phyloP scores from a whole-genome alignment of 495 filamentous ascomycete species.

The Neurospora sp. region DNA sequence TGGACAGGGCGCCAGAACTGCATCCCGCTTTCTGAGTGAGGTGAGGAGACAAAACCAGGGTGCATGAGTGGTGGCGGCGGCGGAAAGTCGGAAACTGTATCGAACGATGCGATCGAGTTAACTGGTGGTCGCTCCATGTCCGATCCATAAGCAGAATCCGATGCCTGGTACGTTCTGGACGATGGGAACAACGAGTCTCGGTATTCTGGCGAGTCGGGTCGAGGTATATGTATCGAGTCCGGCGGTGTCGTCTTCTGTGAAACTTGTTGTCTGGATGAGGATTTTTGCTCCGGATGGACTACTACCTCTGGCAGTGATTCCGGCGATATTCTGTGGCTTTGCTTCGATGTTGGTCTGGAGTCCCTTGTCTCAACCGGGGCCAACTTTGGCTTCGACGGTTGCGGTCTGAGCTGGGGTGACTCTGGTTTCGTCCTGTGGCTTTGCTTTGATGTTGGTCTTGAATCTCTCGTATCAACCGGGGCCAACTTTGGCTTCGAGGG shows the following conservation, averaged over 20 bases:
- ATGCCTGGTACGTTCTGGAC: slow-evolving; percentile 26
- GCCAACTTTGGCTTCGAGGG: slow-evolving; percentile 15
- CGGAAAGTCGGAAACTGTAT: slow-evolving; percentile 22
- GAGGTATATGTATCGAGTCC: slow-evolving; percentile 35
- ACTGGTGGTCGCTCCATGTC: slow-evolving; percentile 33
- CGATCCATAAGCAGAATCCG: slow-evolving; percentile 44
- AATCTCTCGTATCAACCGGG: slow-evolving; percentile 13
- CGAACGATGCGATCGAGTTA: slow-evolving; percentile 21
- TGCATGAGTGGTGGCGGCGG: slow-evolving; percentile 27
- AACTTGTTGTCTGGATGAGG: slow-evolving; percentile 38
- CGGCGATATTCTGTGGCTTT: background rate
- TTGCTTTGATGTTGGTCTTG: background rate
- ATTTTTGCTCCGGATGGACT: slow-evolving; percentile 22
- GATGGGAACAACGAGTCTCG: slow-evolving; percentile 22
- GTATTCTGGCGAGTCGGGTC: slow-evolving; percentile 18
- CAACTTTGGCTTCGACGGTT: slow-evolving; percentile 12
- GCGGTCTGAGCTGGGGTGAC: background rate
- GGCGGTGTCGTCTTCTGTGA: slow-evolving; percentile 36
- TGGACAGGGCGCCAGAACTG: slow-evolving; percentile 45
- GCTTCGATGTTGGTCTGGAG: background rate
- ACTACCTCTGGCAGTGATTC: slow-evolving; percentile 14
- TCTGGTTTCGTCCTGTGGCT: background rate
- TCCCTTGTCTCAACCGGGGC: slow-evolving; percentile 16
- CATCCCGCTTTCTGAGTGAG: slow-evolving; percentile 32
- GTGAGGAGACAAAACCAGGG: slow-evolving; percentile 33